Evolutionary conservation across 257 asterid species (phyloP), one percentile per base, ranked within the genome.

Genomic region (Petunia axillaris): DNA sequence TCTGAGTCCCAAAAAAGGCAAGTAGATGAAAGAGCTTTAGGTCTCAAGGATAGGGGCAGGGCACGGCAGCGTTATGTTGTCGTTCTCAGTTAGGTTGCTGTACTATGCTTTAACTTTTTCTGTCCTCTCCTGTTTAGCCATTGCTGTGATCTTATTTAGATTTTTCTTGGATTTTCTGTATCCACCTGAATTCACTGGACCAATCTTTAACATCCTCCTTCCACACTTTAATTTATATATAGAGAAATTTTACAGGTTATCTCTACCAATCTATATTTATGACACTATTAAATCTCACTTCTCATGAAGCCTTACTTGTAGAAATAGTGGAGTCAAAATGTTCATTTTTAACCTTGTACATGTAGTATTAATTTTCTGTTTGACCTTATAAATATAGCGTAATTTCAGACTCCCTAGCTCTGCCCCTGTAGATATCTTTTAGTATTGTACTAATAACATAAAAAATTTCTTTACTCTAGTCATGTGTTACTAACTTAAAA

Each of bases 151-250:
- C 86, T 82, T 82, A 64, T 66, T 73, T 57, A 80, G 86, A 87
- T 87, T 82, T 82, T 57, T 75, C 80, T 83, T 79, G 85, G 87
- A 84, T 84, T 68, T 83, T 67, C 80, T 82, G 86, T 71, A 76
- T 80, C 85, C 86, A 80, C 85, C 85, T 84, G 83, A 78, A 80
- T 75, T 78, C 50, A 25, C 74, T 79, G 80, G 64, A 44, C 82
- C 79, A 82, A 67, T 46, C 62, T 73, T 35, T 36, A 78, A 50
- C 62, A 14, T 13, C 8, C 16, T 11, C 80, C 41, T 40, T 59
- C 50, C 62, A 77, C 15, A 71, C 81, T 65, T 35, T 64, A 57
- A 77, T 81, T 40, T 75, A 75, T n/a, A n/a, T n/a, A 53, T 57
- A 44, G 58, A 44, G 60, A 25, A 25, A 25, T 25, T 25, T 25